Evolutionary conservation across 2,329 filamentous ascomycete genomes (phyloP).

Genomic region (Lachnellula hyalina): DNA sequence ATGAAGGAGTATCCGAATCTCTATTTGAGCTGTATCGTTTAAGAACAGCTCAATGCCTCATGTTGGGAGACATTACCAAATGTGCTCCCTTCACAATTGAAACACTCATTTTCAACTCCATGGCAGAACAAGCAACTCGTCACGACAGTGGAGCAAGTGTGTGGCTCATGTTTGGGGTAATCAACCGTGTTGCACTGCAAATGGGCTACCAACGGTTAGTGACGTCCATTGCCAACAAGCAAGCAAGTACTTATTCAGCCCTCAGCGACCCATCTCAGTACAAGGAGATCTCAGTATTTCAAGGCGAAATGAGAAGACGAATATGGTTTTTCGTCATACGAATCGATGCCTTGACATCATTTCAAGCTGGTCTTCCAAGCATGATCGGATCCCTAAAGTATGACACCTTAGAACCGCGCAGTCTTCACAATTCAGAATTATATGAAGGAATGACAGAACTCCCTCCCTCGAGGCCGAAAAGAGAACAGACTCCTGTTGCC

Average conservation of each 20-base stretch:
- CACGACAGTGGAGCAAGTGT: slow-evolving; percentile 57
- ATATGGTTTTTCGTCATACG: slow-evolving; percentile 66
- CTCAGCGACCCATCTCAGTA: slow-evolving; percentile 70
- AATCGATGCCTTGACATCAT: slow-evolving; percentile 68
- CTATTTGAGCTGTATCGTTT: slow-evolving; percentile 58
- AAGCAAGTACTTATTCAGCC: slow-evolving; percentile 59
- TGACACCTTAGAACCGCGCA: slow-evolving; percentile 67
- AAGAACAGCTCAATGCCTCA: slow-evolving; percentile 69
- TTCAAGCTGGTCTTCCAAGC: slow-evolving; percentile 52
- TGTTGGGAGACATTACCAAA: slow-evolving; percentile 70
- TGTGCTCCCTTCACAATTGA: slow-evolving; percentile 68
- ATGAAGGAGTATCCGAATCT: slow-evolving; percentile 52
- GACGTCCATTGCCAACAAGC: neutral
- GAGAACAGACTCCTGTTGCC: slow-evolving; percentile 66
- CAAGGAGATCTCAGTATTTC: slow-evolving; percentile 63
- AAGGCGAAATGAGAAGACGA: slow-evolving; percentile 67
- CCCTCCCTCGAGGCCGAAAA: slow-evolving; percentile 60
- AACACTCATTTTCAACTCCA: slow-evolving; percentile 66
- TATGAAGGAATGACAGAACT: slow-evolving; percentile 59
- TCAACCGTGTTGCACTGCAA: slow-evolving; percentile 47
- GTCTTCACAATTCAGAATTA: slow-evolving; percentile 74
- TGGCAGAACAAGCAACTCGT: slow-evolving; percentile 66
- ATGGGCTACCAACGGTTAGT: slow-evolving; percentile 50
- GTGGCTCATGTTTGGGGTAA: slow-evolving; percentile 46
- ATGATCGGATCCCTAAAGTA: slow-evolving; percentile 63